Evolutionary conservation across 768 basidiomycete species (phyloP).

Genomic region (Phaffia tasmanica): DNA sequence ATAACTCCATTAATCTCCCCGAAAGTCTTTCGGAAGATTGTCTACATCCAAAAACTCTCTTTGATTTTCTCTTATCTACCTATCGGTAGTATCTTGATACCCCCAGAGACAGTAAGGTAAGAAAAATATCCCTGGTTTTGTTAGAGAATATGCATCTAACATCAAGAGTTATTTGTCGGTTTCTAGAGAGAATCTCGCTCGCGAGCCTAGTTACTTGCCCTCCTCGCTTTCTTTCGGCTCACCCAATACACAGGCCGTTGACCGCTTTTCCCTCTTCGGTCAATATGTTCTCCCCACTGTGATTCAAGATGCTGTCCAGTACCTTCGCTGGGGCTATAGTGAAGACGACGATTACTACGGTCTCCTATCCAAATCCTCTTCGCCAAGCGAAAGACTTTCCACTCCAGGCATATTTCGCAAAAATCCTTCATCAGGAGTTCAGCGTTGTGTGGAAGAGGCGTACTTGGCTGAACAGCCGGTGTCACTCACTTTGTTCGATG

Average conservation of each 20-base stretch:
- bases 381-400: too few species aligned
- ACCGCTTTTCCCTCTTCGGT: constrained; percentile 55
- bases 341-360: too few species aligned
- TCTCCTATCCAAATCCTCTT: too few species aligned
- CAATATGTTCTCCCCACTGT: constrained; percentile 73
- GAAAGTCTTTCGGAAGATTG: constrained; percentile 78
- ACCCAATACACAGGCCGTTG: constrained; percentile 67
- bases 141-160: too few species aligned
- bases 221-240: constrained; percentile 45
- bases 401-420: too few species aligned
- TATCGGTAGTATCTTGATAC: constrained; percentile 75
- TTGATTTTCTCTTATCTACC: constrained; percentile 66
- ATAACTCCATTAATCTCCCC: constrained; percentile 85
- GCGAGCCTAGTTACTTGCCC: constrained; percentile 62
- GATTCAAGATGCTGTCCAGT: constrained; percentile 62
- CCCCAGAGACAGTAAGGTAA: constrained; percentile 70
- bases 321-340: constrained; percentile 46
- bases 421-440: too few species aligned
- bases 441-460: too few species aligned
- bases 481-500: constrained; percentile 60
- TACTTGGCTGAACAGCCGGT: constrained; percentile 47
- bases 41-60: constrained; percentile 64
- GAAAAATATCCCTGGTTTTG: constrained; percentile 31
- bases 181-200: constrained; percentile 62
- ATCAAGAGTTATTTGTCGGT: neutral